A percentile compares a stretch with the other conserved stretches of the same genome.
Evolutionary conservation across 805 yeast species (phyloP).

Genomic region (Metschnikowia borealis): DNA sequence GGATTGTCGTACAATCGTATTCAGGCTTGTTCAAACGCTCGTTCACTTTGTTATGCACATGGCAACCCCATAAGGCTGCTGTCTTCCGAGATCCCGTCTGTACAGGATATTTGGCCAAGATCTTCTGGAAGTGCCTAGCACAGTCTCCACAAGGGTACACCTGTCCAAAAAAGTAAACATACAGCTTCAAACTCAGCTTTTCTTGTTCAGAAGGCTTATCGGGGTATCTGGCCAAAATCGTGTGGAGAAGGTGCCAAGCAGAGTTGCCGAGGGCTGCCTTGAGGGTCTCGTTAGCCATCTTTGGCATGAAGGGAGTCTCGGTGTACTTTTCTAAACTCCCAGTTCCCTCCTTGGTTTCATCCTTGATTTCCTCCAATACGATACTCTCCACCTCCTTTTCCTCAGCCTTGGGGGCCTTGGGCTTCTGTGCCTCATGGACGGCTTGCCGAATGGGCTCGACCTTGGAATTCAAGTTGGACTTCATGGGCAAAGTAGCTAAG

Average conservation of each 20-base stretch:
- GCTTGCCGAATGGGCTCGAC: not conserved
- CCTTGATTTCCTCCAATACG: not conserved
- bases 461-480: not conserved
- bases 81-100: constrained; percentile 70
- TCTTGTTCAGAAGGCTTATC: constrained; percentile 69
- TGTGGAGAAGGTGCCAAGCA: constrained; percentile 88
- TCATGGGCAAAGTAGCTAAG: constrained; percentile 3
- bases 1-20: constrained; percentile 80
- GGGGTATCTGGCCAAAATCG: constrained; percentile 88
- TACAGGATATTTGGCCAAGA: constrained; percentile 74
- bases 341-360: not conserved
- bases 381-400: not conserved
- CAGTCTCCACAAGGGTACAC: constrained; percentile 98
- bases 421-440: not conserved
- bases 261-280: constrained; percentile 86
- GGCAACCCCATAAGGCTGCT: constrained; percentile 97
- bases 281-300: constrained; percentile 82
- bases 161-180: constrained; percentile 73
- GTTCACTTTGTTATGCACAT: constrained; percentile 32
- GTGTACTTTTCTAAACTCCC: constrained; percentile 16
- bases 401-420: not conserved
- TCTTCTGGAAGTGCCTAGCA: constrained; percentile 79
- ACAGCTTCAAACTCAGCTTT: constrained; percentile 56
- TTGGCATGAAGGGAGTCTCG: constrained; percentile 75
- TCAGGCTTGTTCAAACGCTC: constrained; percentile 31